Evolutionary conservation across 164 flowering plant genomes (phyloP).

Genomic region (Sedum album): DNA sequence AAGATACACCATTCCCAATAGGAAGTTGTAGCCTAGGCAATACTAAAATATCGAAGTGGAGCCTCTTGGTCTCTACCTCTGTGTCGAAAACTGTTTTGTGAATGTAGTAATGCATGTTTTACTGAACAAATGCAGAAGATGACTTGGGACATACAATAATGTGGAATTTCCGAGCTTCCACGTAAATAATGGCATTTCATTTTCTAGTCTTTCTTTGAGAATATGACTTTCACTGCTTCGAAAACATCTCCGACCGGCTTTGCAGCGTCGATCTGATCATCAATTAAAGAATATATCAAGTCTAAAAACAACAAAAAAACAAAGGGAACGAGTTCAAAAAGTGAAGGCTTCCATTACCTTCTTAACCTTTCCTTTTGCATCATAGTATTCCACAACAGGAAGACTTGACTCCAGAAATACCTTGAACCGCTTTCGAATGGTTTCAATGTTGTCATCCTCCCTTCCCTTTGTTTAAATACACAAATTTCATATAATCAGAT

Average conservation of each 20-base stretch:
- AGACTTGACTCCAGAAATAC: constrained; percentile 6
- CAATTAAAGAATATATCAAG: not conserved
- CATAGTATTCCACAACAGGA: constrained; percentile 6
- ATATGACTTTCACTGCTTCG: constrained; percentile 53
- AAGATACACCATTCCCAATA: not conserved
- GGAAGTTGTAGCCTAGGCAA: not conserved
- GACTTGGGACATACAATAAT: not conserved
- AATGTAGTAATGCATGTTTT: not conserved
- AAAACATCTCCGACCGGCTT: constrained; percentile 72
- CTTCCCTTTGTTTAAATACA: constrained; percentile 42
- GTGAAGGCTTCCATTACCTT: not conserved
- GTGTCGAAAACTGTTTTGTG: not conserved
- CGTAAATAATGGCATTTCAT: constrained; percentile 20
- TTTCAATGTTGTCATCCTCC: constrained; percentile 82
- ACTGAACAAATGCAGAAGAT: not conserved
- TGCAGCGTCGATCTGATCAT: constrained; percentile 68
- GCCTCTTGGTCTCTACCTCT: not conserved
- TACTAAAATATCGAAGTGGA: not conserved
- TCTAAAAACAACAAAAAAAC: not conserved
- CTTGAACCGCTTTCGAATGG: constrained; percentile 64
- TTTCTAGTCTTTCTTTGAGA: constrained; percentile 34
- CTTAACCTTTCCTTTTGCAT: constrained; percentile 8
- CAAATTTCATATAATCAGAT: not conserved
- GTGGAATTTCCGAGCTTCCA: not conserved
- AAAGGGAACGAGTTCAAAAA: not conserved